phyloP scores from a whole-genome alignment of 1,139 yeast genomes.

The Zygotorulaspora mrakii region DNA sequence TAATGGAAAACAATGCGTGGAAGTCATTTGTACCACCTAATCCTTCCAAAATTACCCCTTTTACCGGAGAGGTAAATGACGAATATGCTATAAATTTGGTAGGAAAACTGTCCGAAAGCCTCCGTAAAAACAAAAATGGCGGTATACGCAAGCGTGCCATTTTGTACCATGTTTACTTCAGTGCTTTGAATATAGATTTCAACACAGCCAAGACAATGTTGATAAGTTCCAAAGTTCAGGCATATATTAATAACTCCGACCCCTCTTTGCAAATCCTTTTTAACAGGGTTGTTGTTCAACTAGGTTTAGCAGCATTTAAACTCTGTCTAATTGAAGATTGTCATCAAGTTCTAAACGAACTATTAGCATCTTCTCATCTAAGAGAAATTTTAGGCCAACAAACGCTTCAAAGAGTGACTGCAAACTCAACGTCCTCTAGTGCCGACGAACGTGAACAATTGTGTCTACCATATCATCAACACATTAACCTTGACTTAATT shows the following conservation, averaged over 20 bases:
- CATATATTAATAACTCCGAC: conserved; percentile 78
- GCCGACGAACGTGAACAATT: conserved; percentile 53
- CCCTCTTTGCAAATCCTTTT: conserved; percentile 83
- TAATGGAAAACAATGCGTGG: conserved; percentile 75
- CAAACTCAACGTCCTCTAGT: conserved; percentile 41
- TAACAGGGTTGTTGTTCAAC: conserved; percentile 92
- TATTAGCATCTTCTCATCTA: conserved; percentile 79
- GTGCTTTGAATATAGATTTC: conserved; percentile 83
- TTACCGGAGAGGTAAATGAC: conserved; percentile 32
- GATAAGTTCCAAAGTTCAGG: conserved; percentile 78
- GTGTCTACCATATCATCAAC: conserved; percentile 96
- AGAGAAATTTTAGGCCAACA: conserved; percentile 96
- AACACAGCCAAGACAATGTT: conserved; percentile 83
- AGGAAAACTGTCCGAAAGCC: conserved; percentile 59
- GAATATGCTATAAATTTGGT: conserved; percentile 53
- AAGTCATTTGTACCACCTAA: conserved; percentile 40
- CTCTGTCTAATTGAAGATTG: conserved; percentile 81
- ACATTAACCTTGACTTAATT: conserved; percentile 88
- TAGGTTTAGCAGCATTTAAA: conserved; percentile 95
- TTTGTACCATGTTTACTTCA: conserved; percentile 82
- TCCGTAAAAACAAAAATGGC: conserved; percentile 63
- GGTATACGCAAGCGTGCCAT: conserved; percentile 78
- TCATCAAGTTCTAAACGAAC: conserved; percentile 83
- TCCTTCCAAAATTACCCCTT: conserved; percentile 29
- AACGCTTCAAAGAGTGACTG: conserved; percentile 51